Conservation (phyloP, 768 basidiomycete genomes). For the Boletus rex-veris region DNA sequence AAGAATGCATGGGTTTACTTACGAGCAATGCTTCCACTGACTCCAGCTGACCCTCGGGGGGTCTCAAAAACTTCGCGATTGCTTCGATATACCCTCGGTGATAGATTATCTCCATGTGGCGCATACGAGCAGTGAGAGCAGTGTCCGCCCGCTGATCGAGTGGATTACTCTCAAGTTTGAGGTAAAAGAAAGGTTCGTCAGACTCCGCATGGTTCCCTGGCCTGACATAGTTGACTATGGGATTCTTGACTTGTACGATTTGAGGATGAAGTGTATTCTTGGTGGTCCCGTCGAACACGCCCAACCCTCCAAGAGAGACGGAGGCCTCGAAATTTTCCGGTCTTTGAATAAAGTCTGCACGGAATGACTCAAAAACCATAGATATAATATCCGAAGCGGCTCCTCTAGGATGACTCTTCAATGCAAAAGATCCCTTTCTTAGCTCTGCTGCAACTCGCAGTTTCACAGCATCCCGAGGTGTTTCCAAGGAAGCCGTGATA, state of each 20-base stretch:
- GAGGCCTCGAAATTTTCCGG: conserved; percentile 84
- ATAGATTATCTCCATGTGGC: conserved; percentile 96
- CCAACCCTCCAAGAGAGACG: conserved; percentile 79
- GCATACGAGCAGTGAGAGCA: conserved; percentile 84
- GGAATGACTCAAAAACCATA: conserved; percentile 82
- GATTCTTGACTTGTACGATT: conserved; percentile 80
- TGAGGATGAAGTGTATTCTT: conserved; percentile 76
- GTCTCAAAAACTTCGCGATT: conserved; percentile 87
- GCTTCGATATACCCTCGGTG: conserved; percentile 92
- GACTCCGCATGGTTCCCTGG: conserved; percentile 27
- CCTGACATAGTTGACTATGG: conserved; percentile 31
- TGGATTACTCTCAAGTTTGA: conserved; percentile 91
- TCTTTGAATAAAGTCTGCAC: conserved; percentile 79
- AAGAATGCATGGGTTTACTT: conserved; percentile 23
- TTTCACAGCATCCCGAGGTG: conserved; percentile 78
- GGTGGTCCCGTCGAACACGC: conserved; percentile 91
- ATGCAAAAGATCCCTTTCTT: conserved; percentile 81
- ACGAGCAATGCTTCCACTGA: conserved; percentile 92
- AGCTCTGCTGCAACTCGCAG: conserved; percentile 72
- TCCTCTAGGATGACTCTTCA: conserved; percentile 72
- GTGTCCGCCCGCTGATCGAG: conserved; percentile 89
- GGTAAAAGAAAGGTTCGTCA: conserved; percentile 74
- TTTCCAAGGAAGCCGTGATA: conserved; percentile 63
- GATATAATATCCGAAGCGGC: conserved; percentile 71
- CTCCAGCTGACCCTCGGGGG: conserved; percentile 91